Conservation (phyloP, 352 stramenopile genomes). For the Thalassiosira mediterranea region DNA sequence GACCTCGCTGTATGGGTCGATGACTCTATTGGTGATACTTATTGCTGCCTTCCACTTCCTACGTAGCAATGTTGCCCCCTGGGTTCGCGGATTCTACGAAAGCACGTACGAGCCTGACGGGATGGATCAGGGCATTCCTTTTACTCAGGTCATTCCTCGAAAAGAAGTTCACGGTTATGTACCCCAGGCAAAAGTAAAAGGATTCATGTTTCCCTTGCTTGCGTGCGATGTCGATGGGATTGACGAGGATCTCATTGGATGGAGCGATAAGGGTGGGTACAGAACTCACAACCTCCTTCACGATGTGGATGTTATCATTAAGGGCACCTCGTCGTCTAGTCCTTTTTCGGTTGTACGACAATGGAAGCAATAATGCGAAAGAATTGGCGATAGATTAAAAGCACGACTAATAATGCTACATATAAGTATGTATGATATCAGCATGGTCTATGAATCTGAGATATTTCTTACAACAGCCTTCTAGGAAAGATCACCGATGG, state of each 20-base stretch:
- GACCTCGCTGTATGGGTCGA: constrained; percentile 48
- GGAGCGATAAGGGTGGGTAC: constrained; percentile 13
- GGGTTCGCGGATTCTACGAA: constrained; percentile 12
- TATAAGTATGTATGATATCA: too few relatives aligned
- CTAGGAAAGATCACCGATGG: too few relatives aligned
- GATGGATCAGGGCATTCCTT: constrained; percentile 26
- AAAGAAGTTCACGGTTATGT: constrained; percentile 16
- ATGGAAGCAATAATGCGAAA: constrained; percentile 5
- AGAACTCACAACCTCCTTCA: not conserved
- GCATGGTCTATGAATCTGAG: too few relatives aligned
- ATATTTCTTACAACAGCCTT: too few relatives aligned
- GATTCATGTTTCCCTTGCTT: constrained; percentile 11
- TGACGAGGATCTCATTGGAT: constrained; percentile 24
- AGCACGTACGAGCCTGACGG: constrained; percentile 31
- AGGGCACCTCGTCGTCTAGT: not conserved
- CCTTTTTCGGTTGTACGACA: not conserved
- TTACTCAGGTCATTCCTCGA: constrained; percentile 11
- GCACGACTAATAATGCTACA: too few relatives aligned
- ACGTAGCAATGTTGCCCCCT: not conserved
- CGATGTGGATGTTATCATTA: not conserved
- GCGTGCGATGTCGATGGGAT: constrained; percentile 21
- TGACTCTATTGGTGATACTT: constrained; percentile 28
- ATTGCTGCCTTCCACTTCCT: constrained; percentile 25
- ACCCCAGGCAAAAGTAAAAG: constrained; percentile 10
- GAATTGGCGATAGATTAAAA: too few relatives aligned